A percentile compares a stretch with the other conserved stretches of the same genome.
These are phyloP conservation scores for Nepenthes gracilis DNA, from an alignment of 148 eudicot genomes.

Conservation along the genomic window DNA sequence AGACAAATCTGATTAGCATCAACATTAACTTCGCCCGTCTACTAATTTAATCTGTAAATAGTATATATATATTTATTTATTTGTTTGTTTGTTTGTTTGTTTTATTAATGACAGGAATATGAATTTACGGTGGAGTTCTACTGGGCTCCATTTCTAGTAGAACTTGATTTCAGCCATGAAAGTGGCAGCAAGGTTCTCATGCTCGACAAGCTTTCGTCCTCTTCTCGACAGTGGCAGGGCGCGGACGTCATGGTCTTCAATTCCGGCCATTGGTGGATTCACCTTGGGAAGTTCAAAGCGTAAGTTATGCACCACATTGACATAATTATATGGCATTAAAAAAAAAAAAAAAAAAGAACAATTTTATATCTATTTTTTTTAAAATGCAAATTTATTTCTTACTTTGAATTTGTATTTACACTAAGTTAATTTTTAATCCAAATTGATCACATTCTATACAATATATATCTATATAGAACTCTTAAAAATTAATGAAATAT, in stretches of 20 bases:
- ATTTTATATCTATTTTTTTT: not conserved
- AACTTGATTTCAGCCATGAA: slow-evolving; percentile 17
- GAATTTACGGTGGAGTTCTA: slow-evolving; percentile 40
- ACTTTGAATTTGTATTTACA: too few relatives aligned
- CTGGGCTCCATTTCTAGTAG: slow-evolving; percentile 46
- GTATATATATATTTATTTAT: too few relatives aligned
- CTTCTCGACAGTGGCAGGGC: slow-evolving; percentile 29
- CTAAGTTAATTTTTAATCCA: too few relatives aligned
- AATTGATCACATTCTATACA: too few relatives aligned
- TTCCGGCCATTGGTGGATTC: slow-evolving; percentile 61
- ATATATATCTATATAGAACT: too few relatives aligned
- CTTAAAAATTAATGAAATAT: too few relatives aligned
- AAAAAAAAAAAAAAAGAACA: not conserved
- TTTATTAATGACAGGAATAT: slow-evolving; percentile 21
- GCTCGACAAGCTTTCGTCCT: slow-evolving; percentile 22
- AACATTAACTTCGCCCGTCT: too few relatives aligned
- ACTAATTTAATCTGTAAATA: too few relatives aligned
- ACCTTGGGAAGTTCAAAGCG: slow-evolving; percentile 24
- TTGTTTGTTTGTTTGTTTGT: too few relatives aligned
- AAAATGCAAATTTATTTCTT: not conserved
- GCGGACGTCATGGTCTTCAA: slow-evolving; percentile 54
- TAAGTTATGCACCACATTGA: slow-evolving; percentile 6
- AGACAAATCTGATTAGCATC: too few relatives aligned
- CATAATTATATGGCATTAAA: not conserved
- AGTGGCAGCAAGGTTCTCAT: slow-evolving; percentile 24